Conservation (phyloP, 352 stramenopile genomes). For the Pythium apleroticum region DNA sequence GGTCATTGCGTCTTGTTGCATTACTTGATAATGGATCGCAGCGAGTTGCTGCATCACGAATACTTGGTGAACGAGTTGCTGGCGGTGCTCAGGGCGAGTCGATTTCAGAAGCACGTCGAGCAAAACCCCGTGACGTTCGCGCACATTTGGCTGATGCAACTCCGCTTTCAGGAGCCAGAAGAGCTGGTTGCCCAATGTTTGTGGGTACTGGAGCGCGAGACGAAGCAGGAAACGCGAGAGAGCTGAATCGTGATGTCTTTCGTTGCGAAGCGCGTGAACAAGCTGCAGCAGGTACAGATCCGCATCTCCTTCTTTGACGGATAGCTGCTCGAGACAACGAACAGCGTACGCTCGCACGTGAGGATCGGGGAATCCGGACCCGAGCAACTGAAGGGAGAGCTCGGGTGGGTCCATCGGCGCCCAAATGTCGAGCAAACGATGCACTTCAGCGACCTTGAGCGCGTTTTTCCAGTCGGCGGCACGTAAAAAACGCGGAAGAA, state of each 20-base stretch:
- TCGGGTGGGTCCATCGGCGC: conserved; percentile 22
- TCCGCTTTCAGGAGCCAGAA: conserved; percentile 30
- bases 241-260: conserved; percentile 21
- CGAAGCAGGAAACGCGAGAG: conserved; percentile 26
- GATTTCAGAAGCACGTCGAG: conserved; percentile 19
- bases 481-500: conserved; percentile 46
- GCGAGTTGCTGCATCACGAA: conserved; percentile 16
- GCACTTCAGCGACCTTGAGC: conserved; percentile 31
- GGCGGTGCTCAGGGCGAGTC: not conserved
- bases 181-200: conserved; percentile 21
- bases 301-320: conserved; percentile 8
- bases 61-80: conserved; percentile 12
- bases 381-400: conserved; percentile 20
- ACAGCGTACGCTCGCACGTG: conserved; percentile 25
- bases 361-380: conserved; percentile 12
- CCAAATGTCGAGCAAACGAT: conserved; percentile 41
- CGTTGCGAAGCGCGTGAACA: conserved; percentile 31
- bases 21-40: conserved; percentile 18
- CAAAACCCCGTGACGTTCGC: conserved; percentile 20
- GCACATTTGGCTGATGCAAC: conserved; percentile 13
- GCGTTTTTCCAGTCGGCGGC: conserved; percentile 44
- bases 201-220: conserved; percentile 8
- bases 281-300: conserved; percentile 33
- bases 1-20: conserved; percentile 11
- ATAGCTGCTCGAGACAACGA: conserved; percentile 10